A percentile compares a stretch with the other conserved stretches of the same genome.
These are phyloP conservation scores for Bonia amplexicaulis DNA, from an alignment of 176 grass and related monocot species.

Conservation along the genomic window DNA sequence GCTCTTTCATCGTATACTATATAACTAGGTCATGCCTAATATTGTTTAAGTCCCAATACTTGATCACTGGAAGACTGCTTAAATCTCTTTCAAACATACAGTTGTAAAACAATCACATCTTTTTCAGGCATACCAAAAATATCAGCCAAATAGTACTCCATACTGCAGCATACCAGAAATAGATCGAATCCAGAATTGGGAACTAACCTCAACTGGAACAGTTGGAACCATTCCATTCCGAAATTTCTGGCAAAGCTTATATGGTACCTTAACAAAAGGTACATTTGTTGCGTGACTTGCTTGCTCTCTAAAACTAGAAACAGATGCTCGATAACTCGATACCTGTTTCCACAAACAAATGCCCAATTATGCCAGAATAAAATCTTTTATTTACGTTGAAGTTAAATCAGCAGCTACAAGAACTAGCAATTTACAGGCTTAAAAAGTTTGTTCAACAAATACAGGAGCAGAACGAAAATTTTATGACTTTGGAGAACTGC, in stretches of 20 bases:
- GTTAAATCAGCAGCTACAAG: background rate
- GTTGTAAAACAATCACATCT: background rate
- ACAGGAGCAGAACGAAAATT: background rate
- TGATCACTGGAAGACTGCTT: background rate
- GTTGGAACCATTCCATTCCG: constrained; percentile 53
- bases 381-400: background rate
- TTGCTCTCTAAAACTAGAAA: constrained; percentile 88
- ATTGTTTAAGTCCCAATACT: background rate
- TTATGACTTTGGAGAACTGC: background rate
- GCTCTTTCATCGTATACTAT: background rate
- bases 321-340: constrained; percentile 74
- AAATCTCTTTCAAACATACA: background rate
- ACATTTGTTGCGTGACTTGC: constrained; percentile 56
- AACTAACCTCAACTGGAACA: constrained; percentile 66
- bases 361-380: background rate
- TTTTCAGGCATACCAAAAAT: background rate
- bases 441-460: background rate
- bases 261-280: constrained; percentile 54
- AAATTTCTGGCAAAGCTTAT: constrained; percentile 86
- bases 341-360: constrained; percentile 39
- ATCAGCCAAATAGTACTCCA: constrained; percentile 1
- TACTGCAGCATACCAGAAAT: background rate
- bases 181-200: background rate
- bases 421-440: constrained; percentile 1
- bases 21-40: background rate